A percentile compares a stretch with the other conserved stretches of the same genome.
These are phyloP conservation scores for Astraeus odoratus DNA, from an alignment of 768 basidiomycete genomes.

Conservation along the genomic window DNA sequence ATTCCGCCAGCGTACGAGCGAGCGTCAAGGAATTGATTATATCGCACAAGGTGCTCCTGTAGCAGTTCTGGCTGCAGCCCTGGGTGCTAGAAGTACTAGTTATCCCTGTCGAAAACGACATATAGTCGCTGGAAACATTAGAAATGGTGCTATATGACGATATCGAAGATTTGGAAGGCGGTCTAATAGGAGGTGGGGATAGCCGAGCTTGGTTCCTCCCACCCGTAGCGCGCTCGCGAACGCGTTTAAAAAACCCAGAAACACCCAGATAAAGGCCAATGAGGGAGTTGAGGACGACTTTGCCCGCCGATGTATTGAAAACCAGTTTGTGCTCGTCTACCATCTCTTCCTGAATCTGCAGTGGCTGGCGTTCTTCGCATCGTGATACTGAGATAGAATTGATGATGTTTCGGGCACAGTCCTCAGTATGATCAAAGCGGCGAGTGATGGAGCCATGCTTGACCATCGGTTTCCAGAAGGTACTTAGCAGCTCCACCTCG, in stretches of 20 bases:
- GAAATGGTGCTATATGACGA: background rate
- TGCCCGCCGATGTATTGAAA: background rate
- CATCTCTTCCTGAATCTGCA: background rate
- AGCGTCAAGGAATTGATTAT: background rate
- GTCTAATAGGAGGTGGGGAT: background rate
- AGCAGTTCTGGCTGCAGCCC: background rate
- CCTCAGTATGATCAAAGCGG: slow-evolving; percentile 15
- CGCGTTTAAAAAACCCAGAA: background rate
- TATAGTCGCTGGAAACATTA: background rate
- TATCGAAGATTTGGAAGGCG: background rate
- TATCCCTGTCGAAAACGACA: background rate
- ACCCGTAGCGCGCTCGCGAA: background rate
- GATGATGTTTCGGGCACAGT: slow-evolving; percentile 25
- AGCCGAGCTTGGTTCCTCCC: background rate
- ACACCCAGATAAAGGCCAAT: background rate
- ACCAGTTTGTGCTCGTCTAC: background rate
- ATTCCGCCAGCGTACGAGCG: background rate
- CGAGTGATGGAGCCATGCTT: slow-evolving; percentile 19
- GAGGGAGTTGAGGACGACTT: background rate
- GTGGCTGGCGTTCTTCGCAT: background rate
- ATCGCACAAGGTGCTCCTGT: background rate
- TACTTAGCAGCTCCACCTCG: slow-evolving; percentile 20
- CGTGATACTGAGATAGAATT: slow-evolving; percentile 1
- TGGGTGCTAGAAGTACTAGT: background rate
- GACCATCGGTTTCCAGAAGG: slow-evolving; percentile 25